Conservation (phyloP, 2,329 filamentous ascomycete species). For the Monilinia laxa region DNA sequence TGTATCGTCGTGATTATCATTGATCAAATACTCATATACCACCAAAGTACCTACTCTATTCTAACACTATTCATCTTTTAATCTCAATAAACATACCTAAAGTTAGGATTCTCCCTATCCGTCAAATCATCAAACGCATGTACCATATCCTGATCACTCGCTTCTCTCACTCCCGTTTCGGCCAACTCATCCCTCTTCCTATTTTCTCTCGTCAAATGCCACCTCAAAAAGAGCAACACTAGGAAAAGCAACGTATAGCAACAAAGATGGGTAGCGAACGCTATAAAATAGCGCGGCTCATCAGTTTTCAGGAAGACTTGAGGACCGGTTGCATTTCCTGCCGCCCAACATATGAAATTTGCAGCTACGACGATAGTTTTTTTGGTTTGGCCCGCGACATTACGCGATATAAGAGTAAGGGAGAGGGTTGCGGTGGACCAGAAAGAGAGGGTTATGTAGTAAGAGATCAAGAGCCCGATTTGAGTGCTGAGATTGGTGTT, state of each 20-base stretch:
- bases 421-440: conserved; percentile 70
- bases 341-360: conserved; percentile 58
- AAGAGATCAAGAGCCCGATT: conserved; percentile 67
- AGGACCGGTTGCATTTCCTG: conserved; percentile 53
- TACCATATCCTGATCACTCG: conserved; percentile 28
- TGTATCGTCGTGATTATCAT: conserved; percentile 2
- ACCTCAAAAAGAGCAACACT: conserved; percentile 19
- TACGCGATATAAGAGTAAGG: conserved; percentile 59
- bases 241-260: conserved; percentile 41
- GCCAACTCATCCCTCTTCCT: conserved; percentile 20
- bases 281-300: conserved; percentile 52
- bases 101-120: conserved; percentile 36
- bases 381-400: conserved; percentile 61
- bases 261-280: conserved; percentile 54
- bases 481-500: conserved; percentile 58
- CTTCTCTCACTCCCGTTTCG: conserved; percentile 8
- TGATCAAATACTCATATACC: neutral
- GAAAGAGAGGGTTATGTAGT: conserved; percentile 76
- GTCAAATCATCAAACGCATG: conserved; percentile 40
- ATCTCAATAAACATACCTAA: conserved; percentile 27
- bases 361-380: conserved; percentile 56
- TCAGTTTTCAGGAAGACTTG: conserved; percentile 55
- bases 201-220: conserved; percentile 22
- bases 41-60: neutral
- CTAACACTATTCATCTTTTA: neutral